Conservation (phyloP, 2,329 filamentous ascomycete genomes). For the Exophiala xenobiotica region DNA sequence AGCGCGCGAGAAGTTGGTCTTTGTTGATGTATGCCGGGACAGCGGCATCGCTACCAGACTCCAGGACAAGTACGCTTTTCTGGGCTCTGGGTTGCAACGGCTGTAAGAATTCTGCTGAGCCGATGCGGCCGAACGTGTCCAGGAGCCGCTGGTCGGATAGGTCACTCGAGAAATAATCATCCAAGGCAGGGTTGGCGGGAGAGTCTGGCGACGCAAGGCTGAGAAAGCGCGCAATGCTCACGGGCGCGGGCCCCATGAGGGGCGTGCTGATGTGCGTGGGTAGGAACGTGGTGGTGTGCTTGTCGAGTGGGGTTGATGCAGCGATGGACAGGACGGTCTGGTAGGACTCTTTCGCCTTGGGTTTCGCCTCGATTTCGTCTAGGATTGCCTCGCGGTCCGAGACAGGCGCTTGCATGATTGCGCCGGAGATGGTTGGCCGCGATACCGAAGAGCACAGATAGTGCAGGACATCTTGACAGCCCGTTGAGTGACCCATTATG, state of each 20-base stretch:
- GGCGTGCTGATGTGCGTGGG: slow-evolving; percentile 29
- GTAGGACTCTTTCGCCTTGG: slow-evolving; percentile 12
- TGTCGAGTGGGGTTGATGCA: slow-evolving; percentile 12
- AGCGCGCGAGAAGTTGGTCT: slow-evolving; percentile 17
- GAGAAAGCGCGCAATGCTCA: slow-evolving; percentile 60
- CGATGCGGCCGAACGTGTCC: slow-evolving; percentile 60
- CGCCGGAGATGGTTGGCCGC: slow-evolving; percentile 64
- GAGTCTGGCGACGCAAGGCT: slow-evolving; percentile 55
- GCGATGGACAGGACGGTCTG: slow-evolving; percentile 19
- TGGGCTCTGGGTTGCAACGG: neutral
- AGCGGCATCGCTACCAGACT: slow-evolving; percentile 23
- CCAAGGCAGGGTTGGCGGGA: slow-evolving; percentile 63
- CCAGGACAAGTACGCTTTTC: slow-evolving; percentile 22
- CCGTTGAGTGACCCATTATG: slow-evolving; percentile 68
- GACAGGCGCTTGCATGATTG: slow-evolving; percentile 76
- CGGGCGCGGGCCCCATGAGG: slow-evolving; percentile 41
- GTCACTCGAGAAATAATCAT: slow-evolving; percentile 87
- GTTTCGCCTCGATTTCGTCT: slow-evolving; percentile 39
- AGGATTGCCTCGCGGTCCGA: slow-evolving; percentile 69
- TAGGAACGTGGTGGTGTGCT: slow-evolving; percentile 23
- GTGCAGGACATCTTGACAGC: slow-evolving; percentile 67
- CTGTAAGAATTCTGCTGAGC: neutral
- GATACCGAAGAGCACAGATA: slow-evolving; percentile 45
- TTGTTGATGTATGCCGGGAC: slow-evolving; percentile 20
- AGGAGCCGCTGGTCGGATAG: slow-evolving; percentile 59